Base-by-base conservation (phyloP, 768 basidiomycete species). In the Tylopilus vinaceipallidus region DNA sequence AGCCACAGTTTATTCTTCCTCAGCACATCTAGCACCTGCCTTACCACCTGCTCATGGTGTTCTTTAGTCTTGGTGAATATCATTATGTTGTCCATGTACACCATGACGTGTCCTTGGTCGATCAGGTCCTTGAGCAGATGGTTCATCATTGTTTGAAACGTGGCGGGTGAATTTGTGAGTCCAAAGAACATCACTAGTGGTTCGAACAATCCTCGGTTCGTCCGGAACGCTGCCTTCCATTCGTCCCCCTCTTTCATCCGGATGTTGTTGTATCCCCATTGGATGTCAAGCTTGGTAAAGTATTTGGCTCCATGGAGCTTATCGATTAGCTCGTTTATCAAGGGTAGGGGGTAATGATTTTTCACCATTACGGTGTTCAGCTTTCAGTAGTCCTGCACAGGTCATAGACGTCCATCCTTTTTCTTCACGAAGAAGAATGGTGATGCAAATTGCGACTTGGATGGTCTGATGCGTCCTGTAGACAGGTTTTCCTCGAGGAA, bases 11-110 rank as follows among this genome's bases (percentile, higher is more conserved):
- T 6, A 29, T 29, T 29, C 27, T 49, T 20, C 0, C 8, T 0
- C 0, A 53, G 14, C 0, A 23, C 29, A 1, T 48, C 5, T 0
- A 56, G 12, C 0, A 48, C 52, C 3, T 53, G 6, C 0, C 0
- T 0, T 0, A 53, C 29, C 1, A 56, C 26, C 4, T 3, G n/a
- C n/a, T n/a, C 0, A 34, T 2, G 1, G 47, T 75, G 71, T 2
- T 74, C 64, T 0, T 69, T 50, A 2, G 62, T 29, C 45, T 36
- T 0, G n/a, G 67, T 70, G 43, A 62, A 75, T 0, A 74, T 60
- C 0, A 75, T 63, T 2, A 76, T 75, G 39, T 77, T 67, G 39
- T 76, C 71, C 9, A 76, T 73, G 40, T 75, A 77, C 1, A 70
- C 51, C 0, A 60, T n/a, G 0, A 71, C 54, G 1, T 58, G 49